Base-by-base conservation (phyloP, 2,329 filamentous ascomycete genomes). In the Colletotrichum agaves region DNA sequence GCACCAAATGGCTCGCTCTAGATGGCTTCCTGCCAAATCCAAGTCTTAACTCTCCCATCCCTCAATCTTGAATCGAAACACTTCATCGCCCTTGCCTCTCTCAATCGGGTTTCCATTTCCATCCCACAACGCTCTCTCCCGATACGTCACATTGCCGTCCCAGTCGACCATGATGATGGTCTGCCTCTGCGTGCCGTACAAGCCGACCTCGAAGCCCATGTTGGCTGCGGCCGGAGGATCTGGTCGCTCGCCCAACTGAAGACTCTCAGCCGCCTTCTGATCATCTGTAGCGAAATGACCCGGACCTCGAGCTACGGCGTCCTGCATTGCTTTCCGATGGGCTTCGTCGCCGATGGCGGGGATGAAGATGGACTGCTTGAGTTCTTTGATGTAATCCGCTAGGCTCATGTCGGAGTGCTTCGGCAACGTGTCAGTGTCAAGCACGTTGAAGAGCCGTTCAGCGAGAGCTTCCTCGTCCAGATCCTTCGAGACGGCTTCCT, bases 131-230 rank as follows among this genome's bases (percentile, higher is more conserved):
- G 87, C 84, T 39, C 88, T 80, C 77, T 91, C 88, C 33, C 82
- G 81, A 72, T 86, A 88, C 0, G 83, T 85, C 17, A 89, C 86
- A 39, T 87, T 87, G 3, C 88, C 88, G 3, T 89, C 82, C 85
- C 86, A 88, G 71, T 89, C 87, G 6, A 90, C 85, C 49, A 90
- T 77, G 13, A 91, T 76, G 13, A 90, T 78, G 0, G 88, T 90
- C 78, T 91, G 88, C 41, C 88, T 79, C 77, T 91, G 88, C 5
- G 88, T 91, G 4, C 88, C 88, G 72, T 91, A 91, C 70, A 88
- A 79, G 2, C 88, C 88, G 5, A 83, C 86, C 74, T 86, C 84
- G 71, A 87, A 88, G 1, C 81, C 81, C 47, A 72, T 71, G n/a
- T 43, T 60, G 19, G 19, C 70, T 65, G 21, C 73, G 70, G 41